Conservation (phyloP, 192 early-diverging fungal species). For the Coemansia sp. region DNA sequence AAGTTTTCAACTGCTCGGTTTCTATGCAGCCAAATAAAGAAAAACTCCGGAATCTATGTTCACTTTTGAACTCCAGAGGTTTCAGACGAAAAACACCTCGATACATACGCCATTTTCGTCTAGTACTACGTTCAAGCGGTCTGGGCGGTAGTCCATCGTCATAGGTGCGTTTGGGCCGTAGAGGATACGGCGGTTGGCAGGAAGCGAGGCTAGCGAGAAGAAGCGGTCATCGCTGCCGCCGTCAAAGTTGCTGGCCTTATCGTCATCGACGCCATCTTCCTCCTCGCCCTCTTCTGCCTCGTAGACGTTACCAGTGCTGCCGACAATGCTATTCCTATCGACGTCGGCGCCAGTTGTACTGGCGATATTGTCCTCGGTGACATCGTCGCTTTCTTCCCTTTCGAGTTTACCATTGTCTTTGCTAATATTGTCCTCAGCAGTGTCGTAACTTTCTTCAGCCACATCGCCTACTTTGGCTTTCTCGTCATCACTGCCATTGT, state of each 20-base stretch:
- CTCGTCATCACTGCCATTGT: not conserved
- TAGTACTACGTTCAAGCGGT: slow-evolving; percentile 30
- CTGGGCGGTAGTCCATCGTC: slow-evolving; percentile 30
- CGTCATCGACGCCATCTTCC: not conserved
- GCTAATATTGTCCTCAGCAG: too few relatives aligned
- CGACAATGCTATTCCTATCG: not conserved
- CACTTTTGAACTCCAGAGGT: not conserved
- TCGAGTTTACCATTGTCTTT: not conserved
- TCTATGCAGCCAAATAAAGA: not conserved
- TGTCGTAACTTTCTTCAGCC: too few relatives aligned
- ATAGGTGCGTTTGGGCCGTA: slow-evolving; percentile 12
- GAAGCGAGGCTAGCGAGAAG: slow-evolving; percentile 6
- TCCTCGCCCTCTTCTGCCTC: not conserved
- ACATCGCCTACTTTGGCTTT: slow-evolving; percentile 8
- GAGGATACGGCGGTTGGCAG: slow-evolving; percentile 24
- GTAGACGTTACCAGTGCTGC: not conserved
- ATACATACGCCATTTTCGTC: slow-evolving; percentile 23
- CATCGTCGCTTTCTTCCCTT: not conserved
- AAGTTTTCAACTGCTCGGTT: not conserved
- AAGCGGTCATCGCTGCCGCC: not conserved
- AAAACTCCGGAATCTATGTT: not conserved
- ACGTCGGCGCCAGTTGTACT: not conserved
- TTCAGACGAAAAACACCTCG: slow-evolving; percentile 16
- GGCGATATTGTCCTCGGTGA: not conserved
- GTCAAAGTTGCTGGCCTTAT: not conserved